Conservation (phyloP, 345 rosid species). For the Stellera chamaejasme region DNA sequence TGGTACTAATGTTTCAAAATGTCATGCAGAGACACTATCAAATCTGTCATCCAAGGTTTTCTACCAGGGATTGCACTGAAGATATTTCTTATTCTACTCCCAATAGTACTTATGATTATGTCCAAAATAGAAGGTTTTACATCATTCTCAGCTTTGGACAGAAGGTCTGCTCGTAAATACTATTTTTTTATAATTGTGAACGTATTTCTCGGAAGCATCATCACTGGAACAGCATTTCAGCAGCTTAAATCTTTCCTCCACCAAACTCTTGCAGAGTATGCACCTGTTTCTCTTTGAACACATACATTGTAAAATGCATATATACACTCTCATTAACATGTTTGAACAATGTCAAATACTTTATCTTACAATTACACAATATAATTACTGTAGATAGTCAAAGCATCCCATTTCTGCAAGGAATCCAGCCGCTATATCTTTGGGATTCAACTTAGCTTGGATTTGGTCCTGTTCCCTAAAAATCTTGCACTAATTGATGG, state of each 20-base stretch:
- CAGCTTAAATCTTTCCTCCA: conserved; percentile 69
- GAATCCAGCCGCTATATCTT: too few relatives aligned
- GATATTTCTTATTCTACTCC: conserved; percentile 81
- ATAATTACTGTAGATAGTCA: too few relatives aligned
- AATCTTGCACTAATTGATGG: too few relatives aligned
- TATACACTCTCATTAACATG: too few relatives aligned
- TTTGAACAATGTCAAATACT: too few relatives aligned
- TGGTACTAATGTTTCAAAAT: not conserved
- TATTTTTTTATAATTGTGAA: conserved; percentile 71
- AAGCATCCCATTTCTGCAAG: too few relatives aligned
- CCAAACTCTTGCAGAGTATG: conserved; percentile 78
- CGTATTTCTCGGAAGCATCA: conserved; percentile 84
- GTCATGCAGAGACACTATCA: conserved; percentile 50
- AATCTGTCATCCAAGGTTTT: conserved; percentile 86
- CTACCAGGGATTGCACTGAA: conserved; percentile 91
- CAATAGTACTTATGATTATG: conserved; percentile 74
- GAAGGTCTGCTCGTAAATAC: conserved; percentile 75
- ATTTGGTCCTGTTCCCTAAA: too few relatives aligned
- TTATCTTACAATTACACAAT: too few relatives aligned
- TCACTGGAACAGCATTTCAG: conserved; percentile 82
- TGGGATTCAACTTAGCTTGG: too few relatives aligned
- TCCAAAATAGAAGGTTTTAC: conserved; percentile 77
- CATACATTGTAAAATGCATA: not conserved
- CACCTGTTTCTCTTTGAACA: conserved; percentile 9
- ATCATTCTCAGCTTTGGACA: conserved; percentile 73